Evolutionary conservation across 768 basidiomycete species (phyloP).

Genomic region (Hortiboletus campestris): DNA sequence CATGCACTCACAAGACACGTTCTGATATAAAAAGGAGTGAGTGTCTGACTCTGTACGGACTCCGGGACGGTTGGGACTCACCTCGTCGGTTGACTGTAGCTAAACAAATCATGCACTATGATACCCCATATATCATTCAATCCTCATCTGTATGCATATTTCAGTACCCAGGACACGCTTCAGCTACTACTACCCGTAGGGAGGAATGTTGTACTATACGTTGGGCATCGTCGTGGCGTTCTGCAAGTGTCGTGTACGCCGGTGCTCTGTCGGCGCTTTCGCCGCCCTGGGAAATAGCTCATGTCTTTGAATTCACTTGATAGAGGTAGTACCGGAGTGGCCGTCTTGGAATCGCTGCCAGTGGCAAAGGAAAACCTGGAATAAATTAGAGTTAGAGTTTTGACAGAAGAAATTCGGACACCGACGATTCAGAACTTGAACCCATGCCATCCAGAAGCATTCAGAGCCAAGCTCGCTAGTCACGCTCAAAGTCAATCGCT

Average conservation of each 20-base stretch:
- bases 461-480: too few relatives aligned
- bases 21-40: slow-evolving; percentile 34
- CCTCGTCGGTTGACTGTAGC: slow-evolving; percentile 12
- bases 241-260: background rate
- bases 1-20: slow-evolving; percentile 40
- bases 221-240: background rate
- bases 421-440: too few relatives aligned
- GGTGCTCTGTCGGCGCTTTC: background rate
- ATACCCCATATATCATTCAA: slow-evolving; percentile 32
- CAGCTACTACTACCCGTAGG: slow-evolving; percentile 6
- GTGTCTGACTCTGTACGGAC: background rate
- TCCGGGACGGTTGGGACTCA: slow-evolving; percentile 8
- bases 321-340: background rate
- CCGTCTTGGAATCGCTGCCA: too few relatives aligned
- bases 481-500: too few relatives aligned
- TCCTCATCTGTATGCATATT: slow-evolving; percentile 31
- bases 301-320: background rate
- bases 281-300: slow-evolving; percentile 3
- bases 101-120: slow-evolving; percentile 20
- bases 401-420: too few relatives aligned
- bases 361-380: background rate
- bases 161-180: slow-evolving; percentile 16
- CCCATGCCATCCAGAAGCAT: too few relatives aligned
- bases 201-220: slow-evolving; percentile 19
- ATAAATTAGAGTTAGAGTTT: too few relatives aligned